A percentile compares a stretch with the other conserved stretches of the same genome.
Evolutionary conservation across 1,139 yeast species (phyloP).

Genomic region (Kurtzmaniella quercitrusa): DNA sequence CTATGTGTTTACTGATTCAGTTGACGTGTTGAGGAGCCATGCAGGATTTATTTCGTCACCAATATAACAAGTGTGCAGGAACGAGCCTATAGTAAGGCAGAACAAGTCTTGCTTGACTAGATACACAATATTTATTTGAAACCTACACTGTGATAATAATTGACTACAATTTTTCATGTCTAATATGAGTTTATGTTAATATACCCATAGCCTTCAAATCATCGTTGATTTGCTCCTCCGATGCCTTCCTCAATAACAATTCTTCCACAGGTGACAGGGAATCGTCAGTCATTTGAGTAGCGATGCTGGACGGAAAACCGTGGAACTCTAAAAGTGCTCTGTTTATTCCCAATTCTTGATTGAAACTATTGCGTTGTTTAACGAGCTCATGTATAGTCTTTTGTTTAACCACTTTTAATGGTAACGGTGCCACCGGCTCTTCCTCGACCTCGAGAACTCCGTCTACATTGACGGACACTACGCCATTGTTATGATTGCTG

Average conservation of each 20-base stretch:
- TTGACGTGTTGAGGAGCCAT: slow-evolving; percentile 1
- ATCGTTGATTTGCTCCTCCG: slow-evolving; percentile 58
- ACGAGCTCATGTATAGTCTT: slow-evolving; percentile 43
- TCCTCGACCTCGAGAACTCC: slow-evolving; percentile 2
- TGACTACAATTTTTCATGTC: no score
- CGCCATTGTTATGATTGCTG: not conserved
- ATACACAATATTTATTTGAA: no score
- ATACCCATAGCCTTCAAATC: slow-evolving; percentile 55
- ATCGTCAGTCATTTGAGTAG: slow-evolving; percentile 18
- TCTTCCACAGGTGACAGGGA: slow-evolving; percentile 21
- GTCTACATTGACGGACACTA: not conserved
- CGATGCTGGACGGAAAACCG: slow-evolving; percentile 70
- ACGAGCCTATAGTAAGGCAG: no score
- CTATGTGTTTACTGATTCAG: not conserved
- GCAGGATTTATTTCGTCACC: not conserved
- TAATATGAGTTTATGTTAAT: slow-evolving; percentile 13
- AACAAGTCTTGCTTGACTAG: no score
- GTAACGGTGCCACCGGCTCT: slow-evolving; percentile 16
- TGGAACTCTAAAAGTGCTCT: slow-evolving; percentile 54
- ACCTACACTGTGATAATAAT: no score
- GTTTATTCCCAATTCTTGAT: slow-evolving; percentile 54
- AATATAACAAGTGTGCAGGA: not conserved
- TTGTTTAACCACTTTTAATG: slow-evolving; percentile 36
- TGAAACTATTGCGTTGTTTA: slow-evolving; percentile 49
- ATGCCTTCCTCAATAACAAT: slow-evolving; percentile 45